phyloP scores from a whole-genome alignment of 2,329 filamentous ascomycete genomes.

The Geoglossum cookeanum region DNA sequence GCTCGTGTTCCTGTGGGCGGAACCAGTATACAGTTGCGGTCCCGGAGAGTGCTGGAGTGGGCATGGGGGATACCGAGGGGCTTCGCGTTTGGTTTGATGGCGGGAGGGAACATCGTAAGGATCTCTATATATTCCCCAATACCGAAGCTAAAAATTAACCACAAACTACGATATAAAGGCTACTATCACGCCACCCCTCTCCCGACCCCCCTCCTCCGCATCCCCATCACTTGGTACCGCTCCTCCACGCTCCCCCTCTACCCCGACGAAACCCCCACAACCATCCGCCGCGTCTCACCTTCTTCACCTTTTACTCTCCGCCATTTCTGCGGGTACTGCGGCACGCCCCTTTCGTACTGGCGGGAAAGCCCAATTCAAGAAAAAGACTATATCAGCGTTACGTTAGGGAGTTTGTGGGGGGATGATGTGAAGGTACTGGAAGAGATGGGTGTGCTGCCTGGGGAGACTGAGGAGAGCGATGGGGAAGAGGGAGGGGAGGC shows the following conservation, averaged over 20 bases:
- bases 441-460: constrained; percentile 52
- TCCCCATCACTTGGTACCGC: constrained; percentile 65
- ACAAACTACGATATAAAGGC: not conserved
- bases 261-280: constrained; percentile 47
- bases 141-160: not conserved
- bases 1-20: constrained; percentile 69
- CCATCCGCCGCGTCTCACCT: constrained; percentile 61
- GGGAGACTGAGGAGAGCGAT: constrained; percentile 14
- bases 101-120: constrained; percentile 49
- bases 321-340: constrained; percentile 83
- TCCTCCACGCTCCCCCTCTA: constrained; percentile 57
- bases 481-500: constrained; percentile 12
- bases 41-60: constrained; percentile 24
- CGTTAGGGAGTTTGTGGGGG: constrained; percentile 54
- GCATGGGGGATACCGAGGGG: constrained; percentile 18
- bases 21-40: constrained; percentile 63
- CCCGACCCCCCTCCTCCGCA: constrained; percentile 42
- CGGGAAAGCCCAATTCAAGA: constrained; percentile 51
- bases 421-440: constrained; percentile 56
- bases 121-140: constrained; percentile 3
- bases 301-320: constrained; percentile 49
- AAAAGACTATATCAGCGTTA: constrained; percentile 61
- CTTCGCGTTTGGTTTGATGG: constrained; percentile 61
- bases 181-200: not conserved
- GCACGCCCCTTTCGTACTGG: constrained; percentile 72